Base-by-base conservation (phyloP, 805 yeast species). In the Candida sphagnicola region DNA sequence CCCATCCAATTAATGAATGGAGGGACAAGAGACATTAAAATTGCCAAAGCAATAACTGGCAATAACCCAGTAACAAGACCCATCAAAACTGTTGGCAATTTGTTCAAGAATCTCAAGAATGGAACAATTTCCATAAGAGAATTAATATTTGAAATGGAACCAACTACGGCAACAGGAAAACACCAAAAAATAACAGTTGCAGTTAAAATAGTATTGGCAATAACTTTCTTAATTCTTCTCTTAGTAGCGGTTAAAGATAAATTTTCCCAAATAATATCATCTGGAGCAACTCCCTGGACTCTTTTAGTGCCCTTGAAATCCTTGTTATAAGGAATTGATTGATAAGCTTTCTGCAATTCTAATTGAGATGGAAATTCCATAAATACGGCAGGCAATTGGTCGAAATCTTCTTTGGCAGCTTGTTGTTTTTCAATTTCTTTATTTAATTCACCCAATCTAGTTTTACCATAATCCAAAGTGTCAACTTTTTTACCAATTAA, bases 301-400 rank as follows among this genome's bases (percentile, higher is more conserved):
- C 78, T 65, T 43, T 74, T 72, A 55, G 56, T 75, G 46, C 47
- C 56, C 52, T 62, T 72, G 44, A 70, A 66, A 65, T 74, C 54
- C 54, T 67, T 55, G 54, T 72, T 73, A 47, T 73, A 75, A 25
- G 83, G 82, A 46, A 83, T 62, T n/a, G 87, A 81, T 65, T 91
- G 98, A 61, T 73, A 85, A 34, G 96, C 95, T 49, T 80, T 74
- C 62, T 90, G 97, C 40, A 93, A 83, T 57, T 90, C 95, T 43
- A 84, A 74, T 61, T 89, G 96, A 43, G 85, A 72, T 36, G 84
- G 75, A 61, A 93, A 91, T 54, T 86, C 88, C 40, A 89, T 59
- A 52, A 89, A 87, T 4, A 82, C 91, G 28, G 95, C 77, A 4
- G 84, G 80, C 30, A 74, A 57, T 51, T 74, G 74, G 3, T 76